Evolutionary conservation across 371 early-diverging fungal genomes (phyloP).

Genomic region (Circinella umbellata): DNA sequence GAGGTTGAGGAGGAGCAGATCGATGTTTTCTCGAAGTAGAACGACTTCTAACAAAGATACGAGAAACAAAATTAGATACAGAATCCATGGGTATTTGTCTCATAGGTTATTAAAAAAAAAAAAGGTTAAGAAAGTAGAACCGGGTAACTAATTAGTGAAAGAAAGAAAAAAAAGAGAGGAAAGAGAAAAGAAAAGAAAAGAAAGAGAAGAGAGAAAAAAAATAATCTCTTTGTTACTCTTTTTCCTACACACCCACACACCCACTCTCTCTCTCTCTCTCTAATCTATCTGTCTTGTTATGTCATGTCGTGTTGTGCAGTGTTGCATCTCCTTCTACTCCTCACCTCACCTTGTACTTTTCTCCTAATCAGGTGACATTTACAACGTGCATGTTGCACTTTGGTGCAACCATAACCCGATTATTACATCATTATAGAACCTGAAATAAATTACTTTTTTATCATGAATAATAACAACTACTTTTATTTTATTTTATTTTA

Average conservation of each 20-base stretch:
- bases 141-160: neutral
- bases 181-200: neutral
- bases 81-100: constrained; percentile 5
- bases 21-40: neutral
- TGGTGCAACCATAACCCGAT: neutral
- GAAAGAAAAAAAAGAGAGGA: too few relatives aligned
- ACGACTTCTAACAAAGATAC: neutral
- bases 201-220: neutral
- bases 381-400: neutral
- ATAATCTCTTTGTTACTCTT: neutral
- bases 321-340: neutral
- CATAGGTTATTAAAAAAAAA: neutral
- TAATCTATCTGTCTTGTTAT: neutral
- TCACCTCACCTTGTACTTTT: neutral
- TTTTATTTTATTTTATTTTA: too few relatives aligned
- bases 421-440: neutral
- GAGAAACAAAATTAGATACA: neutral
- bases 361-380: constrained; percentile 4
- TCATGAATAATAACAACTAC: too few relatives aligned
- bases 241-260: neutral
- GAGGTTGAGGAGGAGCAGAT: neutral
- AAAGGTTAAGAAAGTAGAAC: neutral
- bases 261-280: neutral
- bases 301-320: neutral
- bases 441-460: too few relatives aligned